Conservation (phyloP, 345 rosid genomes). For the Euphorbia peplus region DNA sequence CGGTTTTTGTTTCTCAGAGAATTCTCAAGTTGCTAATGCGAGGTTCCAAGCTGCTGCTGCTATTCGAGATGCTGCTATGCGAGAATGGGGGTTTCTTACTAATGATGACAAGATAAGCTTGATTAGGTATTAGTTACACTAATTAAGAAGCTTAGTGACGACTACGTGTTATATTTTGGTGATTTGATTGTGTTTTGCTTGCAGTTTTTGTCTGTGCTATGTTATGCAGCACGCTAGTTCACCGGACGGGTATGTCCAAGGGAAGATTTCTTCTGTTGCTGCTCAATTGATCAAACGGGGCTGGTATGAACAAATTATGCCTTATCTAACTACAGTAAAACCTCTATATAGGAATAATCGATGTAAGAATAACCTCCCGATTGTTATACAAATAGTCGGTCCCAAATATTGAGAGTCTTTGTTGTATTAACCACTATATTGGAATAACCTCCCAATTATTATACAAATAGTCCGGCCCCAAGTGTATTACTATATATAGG, state of each 20-base stretch:
- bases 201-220: slow-evolving; percentile 85
- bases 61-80: slow-evolving; percentile 87
- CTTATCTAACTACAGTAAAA: not conserved
- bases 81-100: slow-evolving; percentile 89
- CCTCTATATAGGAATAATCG: too few species aligned
- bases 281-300: slow-evolving; percentile 97
- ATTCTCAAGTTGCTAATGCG: slow-evolving; percentile 88
- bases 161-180: not conserved
- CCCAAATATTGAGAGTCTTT: too few species aligned
- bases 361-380: too few species aligned
- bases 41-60: slow-evolving; percentile 98
- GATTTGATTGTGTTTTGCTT: slow-evolving; percentile 11
- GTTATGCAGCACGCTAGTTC: slow-evolving; percentile 79
- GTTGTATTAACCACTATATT: too few species aligned
- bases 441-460: too few species aligned
- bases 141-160: not conserved
- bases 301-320: slow-evolving; percentile 52
- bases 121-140: slow-evolving; percentile 52
- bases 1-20: slow-evolving; percentile 45
- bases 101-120: slow-evolving; percentile 68
- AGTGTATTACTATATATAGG: too few species aligned
- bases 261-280: slow-evolving; percentile 92
- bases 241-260: slow-evolving; percentile 78
- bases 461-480: too few species aligned
- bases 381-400: too few species aligned